Evolutionary conservation across 2,329 filamentous ascomycete species (phyloP), one percentile per base, ranked within the genome.

Genomic region (Aspergillus sp.): DNA sequence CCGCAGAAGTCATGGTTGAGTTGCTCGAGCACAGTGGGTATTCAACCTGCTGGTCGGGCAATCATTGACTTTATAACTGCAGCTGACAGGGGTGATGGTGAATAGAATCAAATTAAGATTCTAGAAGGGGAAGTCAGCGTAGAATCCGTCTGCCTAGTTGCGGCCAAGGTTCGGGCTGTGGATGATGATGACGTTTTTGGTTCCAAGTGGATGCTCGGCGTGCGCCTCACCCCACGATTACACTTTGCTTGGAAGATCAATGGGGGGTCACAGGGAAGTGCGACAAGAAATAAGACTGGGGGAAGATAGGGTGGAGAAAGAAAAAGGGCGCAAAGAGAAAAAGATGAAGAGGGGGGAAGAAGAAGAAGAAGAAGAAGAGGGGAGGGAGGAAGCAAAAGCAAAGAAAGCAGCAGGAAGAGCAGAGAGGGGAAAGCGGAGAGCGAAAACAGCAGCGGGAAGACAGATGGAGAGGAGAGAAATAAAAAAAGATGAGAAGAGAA

Each of bases 71-170:
- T 56, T 58, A 58, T 56, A 62, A 10, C 10, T 25, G 39, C 2
- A 30, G 47, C 8, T 15, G 25, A 50, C 23, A 30, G 47, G 47
- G 47, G 25, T 30, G 30, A 50, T 50, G n/a, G 17, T 8, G 25
- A 50, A 50, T 50, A 30, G 23, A 27, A 30, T 2, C 11, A n/a
- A 11, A 17, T 10, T 30, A 15, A 25, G 25, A 19, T 30, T 52
- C 51, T 56, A 50, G 44, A 49, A 49, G 23, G 7, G 13, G 7
- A 15, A 23, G 15, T 15, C 11, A 58, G 59, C 56, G 47, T 38
- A 60, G 56, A 73, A 73, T 68, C 64, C 64, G 71, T 73, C 71
- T 73, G 71, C 71, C 72, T 74, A 69, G 62, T 54, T 55, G 36
- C 54, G 53, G 50, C 50, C 25, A 41, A 52, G 42, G 36, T 47